Percentiles rank a stretch among this genome's conserved stretches.
Evolutionary conservation across 2,329 filamentous ascomycete genomes (phyloP).

Genomic region (Lecanicillium sp.): DNA sequence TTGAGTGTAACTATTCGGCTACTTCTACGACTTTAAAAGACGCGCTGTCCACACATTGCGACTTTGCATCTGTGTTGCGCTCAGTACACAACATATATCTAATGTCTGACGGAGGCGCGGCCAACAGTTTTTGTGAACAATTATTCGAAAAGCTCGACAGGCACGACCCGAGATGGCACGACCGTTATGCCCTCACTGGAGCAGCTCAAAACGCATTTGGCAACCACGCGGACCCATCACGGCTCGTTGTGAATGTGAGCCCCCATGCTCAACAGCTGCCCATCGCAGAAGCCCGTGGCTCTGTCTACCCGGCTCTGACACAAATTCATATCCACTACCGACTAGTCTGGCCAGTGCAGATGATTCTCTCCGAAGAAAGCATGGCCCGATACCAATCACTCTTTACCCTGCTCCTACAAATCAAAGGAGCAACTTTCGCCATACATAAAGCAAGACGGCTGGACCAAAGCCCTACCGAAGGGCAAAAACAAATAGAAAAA

Average conservation of each 20-base stretch:
- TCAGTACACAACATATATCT: conserved; percentile 68
- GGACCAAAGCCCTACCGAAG: conserved; percentile 21
- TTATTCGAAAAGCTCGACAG: conserved; percentile 70
- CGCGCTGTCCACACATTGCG: conserved; percentile 60
- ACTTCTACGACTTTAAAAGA: conserved; percentile 58
- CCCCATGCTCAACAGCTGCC: conserved; percentile 30
- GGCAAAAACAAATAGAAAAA: conserved; percentile 23
- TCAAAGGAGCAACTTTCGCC: conserved; percentile 60
- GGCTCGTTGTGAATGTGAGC: conserved; percentile 50
- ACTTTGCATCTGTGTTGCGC: conserved; percentile 55
- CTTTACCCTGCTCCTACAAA: conserved; percentile 70
- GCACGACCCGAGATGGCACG: conserved; percentile 57
- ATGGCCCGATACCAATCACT: conserved; percentile 61
- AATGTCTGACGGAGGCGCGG: conserved; percentile 62
- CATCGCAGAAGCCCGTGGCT: conserved; percentile 40
- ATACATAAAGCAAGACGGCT: conserved; percentile 48
- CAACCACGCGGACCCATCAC: conserved; percentile 46
- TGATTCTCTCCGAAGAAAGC: conserved; percentile 62
- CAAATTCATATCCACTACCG: conserved; percentile 59
- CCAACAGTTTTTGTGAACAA: conserved; percentile 55
- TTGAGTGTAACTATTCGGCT: conserved; percentile 63
- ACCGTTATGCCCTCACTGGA: conserved; percentile 74
- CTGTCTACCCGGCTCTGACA: conserved; percentile 49
- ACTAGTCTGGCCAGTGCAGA: conserved; percentile 57
- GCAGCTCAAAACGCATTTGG: conserved; percentile 66